Evolutionary conservation across 139 green algal species (phyloP), one percentile per base, ranked within the genome.

Genomic region (Micractinium conductrix): DNA sequence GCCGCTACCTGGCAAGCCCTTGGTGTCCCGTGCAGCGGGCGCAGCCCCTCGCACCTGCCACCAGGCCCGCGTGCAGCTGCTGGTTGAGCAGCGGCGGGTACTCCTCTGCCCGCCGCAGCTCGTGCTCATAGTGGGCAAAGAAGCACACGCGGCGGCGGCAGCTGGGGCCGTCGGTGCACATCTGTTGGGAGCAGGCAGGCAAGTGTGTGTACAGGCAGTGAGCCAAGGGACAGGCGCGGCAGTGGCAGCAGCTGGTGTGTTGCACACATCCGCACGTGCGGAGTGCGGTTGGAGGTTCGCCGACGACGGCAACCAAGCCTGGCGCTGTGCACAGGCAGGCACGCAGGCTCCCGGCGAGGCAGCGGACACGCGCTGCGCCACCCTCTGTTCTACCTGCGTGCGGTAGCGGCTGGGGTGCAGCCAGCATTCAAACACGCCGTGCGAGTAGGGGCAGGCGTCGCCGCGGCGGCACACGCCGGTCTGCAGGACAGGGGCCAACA

Each of bases 341-440:
- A n/a, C n/a, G n/a, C n/a, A n/a, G n/a, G n/a, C n/a, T n/a, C n/a
- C n/a, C n/a, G n/a, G n/a, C n/a, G n/a, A n/a, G n/a, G n/a, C n/a
- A n/a, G n/a, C n/a, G n/a, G n/a, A n/a, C n/a, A n/a, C n/a, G n/a
- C n/a, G n/a, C n/a, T n/a, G n/a, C n/a, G n/a, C 24, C 0, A 28
- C 43, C 79, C n/a, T n/a, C n/a, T n/a, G n/a, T n/a, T 24, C 76
- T 58, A 95, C 90, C 92, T 97, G 93, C 2, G 94, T 98, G 14
- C 94, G 82, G 89, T 99, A 99, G 37, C 96, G 90, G 2, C 87
- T 91, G 26, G 97, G 97, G 85, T 99, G 97, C 82, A 99, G 90
- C 97, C 96, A 99, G 90, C 95, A 98, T 90, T 99, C 97, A 70
- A 99, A 99, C 1, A 99, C 95, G 74, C 96, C 96, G 79, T 99